Base-by-base conservation (phyloP, 1,139 yeast species). In the Pichia sp. region DNA sequence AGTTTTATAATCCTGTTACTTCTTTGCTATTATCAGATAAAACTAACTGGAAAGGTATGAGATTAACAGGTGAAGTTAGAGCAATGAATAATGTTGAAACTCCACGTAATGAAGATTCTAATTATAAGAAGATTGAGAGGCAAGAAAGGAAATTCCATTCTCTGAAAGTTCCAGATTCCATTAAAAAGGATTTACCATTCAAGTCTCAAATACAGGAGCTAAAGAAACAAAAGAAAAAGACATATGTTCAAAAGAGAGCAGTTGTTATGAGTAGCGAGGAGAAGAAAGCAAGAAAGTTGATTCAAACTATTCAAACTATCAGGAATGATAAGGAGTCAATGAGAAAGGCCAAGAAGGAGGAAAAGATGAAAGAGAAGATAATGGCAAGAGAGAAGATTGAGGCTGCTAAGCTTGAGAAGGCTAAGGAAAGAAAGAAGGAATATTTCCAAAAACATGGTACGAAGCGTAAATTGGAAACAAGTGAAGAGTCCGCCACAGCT, bases 1-100 rank as follows among this genome's bases (percentile, higher is more conserved):
- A 79, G 60, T 91, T 86, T 63, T 93, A 91, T 65, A 93, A 91
- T 58, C 98, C 98, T 1, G 97, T 93, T 22, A 85, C 97, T 0
- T 91, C 98, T 1, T 69, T 89, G 55, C 70, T 93, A 53, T 63
- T 86, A 44, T 63, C 68, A 33, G 74, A 85, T 51, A 93, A 91
- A 64, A 68, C 72, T 25, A 84, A 84, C 57, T 93, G 99, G 99
- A 76, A 75, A 56, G 99, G 99, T 50, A 88, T 93, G 95, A 76
- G 95, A 59, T 69, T 89, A 47, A 91, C 96, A 0, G 98, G 98
- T 43, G 83, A 82, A 59, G 89, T 93, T 30, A 75, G 98, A 54
- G 93, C 93, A 22, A 94, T 75, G 25, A 63, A 74, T 52, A 75
- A 74, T 22, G 59, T 88, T 38, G 93, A 93, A 42, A 58, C 74